Evolutionary conservation across 345 rosid species (phyloP).

Genomic region (Aquilaria sinensis): DNA sequence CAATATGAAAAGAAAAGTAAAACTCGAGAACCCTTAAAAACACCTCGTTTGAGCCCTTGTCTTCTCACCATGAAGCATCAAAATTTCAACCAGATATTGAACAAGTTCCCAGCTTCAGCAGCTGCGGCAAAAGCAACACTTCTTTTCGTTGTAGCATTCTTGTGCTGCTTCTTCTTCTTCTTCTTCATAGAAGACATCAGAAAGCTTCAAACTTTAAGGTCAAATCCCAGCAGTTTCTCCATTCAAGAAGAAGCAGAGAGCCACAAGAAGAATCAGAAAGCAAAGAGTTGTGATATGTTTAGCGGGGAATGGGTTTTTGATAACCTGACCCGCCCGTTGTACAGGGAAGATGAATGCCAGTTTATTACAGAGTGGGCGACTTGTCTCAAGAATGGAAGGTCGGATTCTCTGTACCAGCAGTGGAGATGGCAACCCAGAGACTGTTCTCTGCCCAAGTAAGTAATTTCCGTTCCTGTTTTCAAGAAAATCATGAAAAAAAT

Average conservation of each 20-base stretch:
- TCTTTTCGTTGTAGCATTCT: too few species aligned
- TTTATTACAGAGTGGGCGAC: conserved; percentile 54
- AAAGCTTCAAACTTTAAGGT: not conserved
- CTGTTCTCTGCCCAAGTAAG: conserved; percentile 78
- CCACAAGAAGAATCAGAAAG: conserved; percentile 13
- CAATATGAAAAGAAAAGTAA: too few species aligned
- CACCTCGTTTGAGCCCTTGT: too few species aligned
- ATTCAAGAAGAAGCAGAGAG: conserved; percentile 10
- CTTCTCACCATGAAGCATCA: too few species aligned
- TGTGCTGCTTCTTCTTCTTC: too few species aligned
- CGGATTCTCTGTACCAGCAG: conserved; percentile 68
- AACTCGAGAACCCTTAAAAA: too few species aligned
- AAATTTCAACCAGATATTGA: too few species aligned
- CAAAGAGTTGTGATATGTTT: conserved; percentile 60
- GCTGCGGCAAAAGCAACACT: too few species aligned
- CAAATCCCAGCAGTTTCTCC: too few species aligned
- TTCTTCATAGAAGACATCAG: too few species aligned
- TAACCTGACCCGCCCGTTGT: conserved; percentile 50
- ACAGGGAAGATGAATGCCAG: conserved; percentile 73
- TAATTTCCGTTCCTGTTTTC: not conserved
- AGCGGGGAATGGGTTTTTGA: conserved; percentile 78
- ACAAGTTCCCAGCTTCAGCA: too few species aligned
- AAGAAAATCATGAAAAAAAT: not conserved
- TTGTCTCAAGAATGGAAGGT: conserved; percentile 76
- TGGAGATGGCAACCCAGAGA: conserved; percentile 98